A percentile compares a stretch with the other conserved stretches of the same genome.
phyloP scores from a whole-genome alignment of 2,329 filamentous ascomycete genomes.

The Cercospora sp. region DNA sequence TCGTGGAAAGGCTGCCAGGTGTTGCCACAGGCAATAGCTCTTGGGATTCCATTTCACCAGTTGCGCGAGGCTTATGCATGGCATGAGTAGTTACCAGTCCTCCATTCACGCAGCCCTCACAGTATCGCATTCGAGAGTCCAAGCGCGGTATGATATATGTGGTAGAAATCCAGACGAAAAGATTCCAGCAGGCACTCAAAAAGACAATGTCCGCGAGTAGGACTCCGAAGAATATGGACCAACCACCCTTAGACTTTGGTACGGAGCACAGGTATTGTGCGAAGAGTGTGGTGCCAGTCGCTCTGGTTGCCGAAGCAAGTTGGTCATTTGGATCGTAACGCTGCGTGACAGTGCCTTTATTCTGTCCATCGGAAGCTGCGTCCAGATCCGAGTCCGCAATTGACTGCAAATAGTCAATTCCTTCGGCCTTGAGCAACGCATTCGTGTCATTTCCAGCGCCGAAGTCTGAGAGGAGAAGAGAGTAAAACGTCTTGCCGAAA shows the following conservation, averaged over 20 bases:
- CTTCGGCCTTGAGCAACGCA: constrained; percentile 3
- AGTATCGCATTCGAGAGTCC: constrained; percentile 5
- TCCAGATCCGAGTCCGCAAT: constrained; percentile 8
- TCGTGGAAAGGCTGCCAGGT: not conserved
- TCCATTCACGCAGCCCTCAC: constrained; percentile 4
- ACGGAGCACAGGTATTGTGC: constrained; percentile 20
- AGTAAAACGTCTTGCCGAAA: constrained; percentile 19
- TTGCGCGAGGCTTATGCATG: not conserved
- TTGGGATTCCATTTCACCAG: not conserved
- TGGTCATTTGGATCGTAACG: not conserved
- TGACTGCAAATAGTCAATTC: constrained; percentile 10
- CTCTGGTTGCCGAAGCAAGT: not conserved
- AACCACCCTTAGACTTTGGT: constrained; percentile 13
- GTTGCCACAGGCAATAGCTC: constrained; percentile 8
- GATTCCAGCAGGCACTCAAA: constrained; percentile 10
- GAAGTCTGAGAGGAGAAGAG: constrained; percentile 12
- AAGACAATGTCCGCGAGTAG: constrained; percentile 16
- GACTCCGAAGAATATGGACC: constrained; percentile 12
- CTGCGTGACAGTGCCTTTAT: not conserved
- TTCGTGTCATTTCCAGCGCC: constrained; percentile 6
- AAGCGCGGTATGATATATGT: constrained; percentile 3
- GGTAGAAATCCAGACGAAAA: constrained; percentile 2
- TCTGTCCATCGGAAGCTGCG: not conserved
- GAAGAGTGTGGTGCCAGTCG: constrained; percentile 6
- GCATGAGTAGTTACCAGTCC: not conserved